Evolutionary conservation across 2,329 filamentous ascomycete genomes (phyloP).

Genomic region (Penicillium sp.): DNA sequence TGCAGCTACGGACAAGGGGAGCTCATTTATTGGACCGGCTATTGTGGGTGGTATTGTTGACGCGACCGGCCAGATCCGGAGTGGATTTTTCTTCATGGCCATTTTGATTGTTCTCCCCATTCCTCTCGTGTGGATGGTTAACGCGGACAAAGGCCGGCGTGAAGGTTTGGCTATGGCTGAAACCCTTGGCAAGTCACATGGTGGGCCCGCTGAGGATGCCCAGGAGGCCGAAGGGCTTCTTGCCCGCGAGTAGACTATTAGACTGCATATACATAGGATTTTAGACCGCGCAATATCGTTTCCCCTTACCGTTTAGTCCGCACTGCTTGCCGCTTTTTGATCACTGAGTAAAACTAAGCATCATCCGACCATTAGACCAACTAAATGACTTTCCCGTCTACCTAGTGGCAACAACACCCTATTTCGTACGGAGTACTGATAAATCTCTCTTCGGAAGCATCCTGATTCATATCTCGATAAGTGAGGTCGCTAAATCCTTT

Average conservation of each 20-base stretch:
- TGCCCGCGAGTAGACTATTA: constrained; percentile 7
- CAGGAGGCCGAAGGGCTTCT: constrained; percentile 28
- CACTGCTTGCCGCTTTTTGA: too few relatives aligned
- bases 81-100: constrained; percentile 82
- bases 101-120: constrained; percentile 70
- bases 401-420: too few relatives aligned
- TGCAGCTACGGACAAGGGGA: constrained; percentile 89
- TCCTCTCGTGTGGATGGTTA: constrained; percentile 67
- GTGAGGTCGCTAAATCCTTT: too few relatives aligned
- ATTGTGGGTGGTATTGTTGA: constrained; percentile 86
- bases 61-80: constrained; percentile 61
- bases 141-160: constrained; percentile 31
- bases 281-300: too few relatives aligned
- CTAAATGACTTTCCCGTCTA: too few relatives aligned
- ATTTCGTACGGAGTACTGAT: too few relatives aligned
- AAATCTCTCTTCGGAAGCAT: too few relatives aligned
- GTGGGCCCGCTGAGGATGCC: constrained; percentile 6
- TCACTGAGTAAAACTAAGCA: too few relatives aligned
- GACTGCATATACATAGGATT: neutral
- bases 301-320: too few relatives aligned
- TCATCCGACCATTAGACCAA: too few relatives aligned
- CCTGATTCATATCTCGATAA: too few relatives aligned
- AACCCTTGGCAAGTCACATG: constrained; percentile 15
- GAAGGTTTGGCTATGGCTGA: constrained; percentile 29
- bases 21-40: constrained; percentile 77